Base-by-base conservation (phyloP, 495 filamentous ascomycete species). In the Aspergillus diversus region DNA sequence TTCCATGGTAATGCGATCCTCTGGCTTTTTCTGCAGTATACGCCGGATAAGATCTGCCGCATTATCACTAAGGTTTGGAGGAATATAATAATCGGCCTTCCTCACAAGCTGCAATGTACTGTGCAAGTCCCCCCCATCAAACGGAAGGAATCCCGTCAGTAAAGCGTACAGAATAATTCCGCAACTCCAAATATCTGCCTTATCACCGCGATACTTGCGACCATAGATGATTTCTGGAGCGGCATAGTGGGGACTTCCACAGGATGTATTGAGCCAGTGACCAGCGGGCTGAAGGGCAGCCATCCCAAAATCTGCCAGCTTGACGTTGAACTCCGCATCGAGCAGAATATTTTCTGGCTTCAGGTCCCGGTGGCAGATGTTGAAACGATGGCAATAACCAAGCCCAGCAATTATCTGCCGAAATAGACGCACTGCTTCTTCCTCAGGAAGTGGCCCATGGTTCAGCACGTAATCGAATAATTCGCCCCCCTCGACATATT, bases 341-440 rank as follows among this genome's bases (percentile, higher is more conserved):
- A 99, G 74, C 15, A 99, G 80, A 43, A 99, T 97, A 67, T 99
- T 99, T 76, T 99, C 95, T 0, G 92, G 95, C 77, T 99, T 99
- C 35, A 99, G 78, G 64, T 99, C 95, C 32, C 95, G 90, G 70
- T 99, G 95, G 73, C 92, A 96, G 62, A 99, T 97, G 67, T 91
- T 89, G 78, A 97, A 89, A 5, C 90, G 86, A 74, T 99, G 96
- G 66, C 92, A 93, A 76, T 96, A 97, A 7, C 91, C 88, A 34
- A 99, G 80, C 0, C 89, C 96, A n/a, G 89, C 88, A 65, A 98
- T 88, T 31, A 99, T 90, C 75, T 99, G 95, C 21, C 93, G 90
- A 71, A 97, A 97, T 59, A 92, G 86, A 65, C 83, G 89, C 43
- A 97, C 83, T 5, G 90, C 90, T 70, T 96, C 91, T 52, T 85